Base-by-base conservation (phyloP, 192 early-diverging fungal species). In the Backusella psychrophila region DNA sequence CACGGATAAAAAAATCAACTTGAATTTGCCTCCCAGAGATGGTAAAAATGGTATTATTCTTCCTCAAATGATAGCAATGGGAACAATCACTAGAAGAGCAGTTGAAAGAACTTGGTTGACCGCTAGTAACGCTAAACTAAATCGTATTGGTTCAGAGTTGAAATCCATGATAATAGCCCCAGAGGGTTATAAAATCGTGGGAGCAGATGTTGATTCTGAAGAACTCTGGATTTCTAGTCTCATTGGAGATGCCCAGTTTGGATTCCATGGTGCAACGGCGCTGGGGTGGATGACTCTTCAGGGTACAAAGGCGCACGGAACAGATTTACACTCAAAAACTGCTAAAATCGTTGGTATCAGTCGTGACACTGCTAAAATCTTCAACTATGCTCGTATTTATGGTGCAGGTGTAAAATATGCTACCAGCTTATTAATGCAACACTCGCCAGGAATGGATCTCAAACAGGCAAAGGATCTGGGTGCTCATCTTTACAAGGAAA, bases 201-300 rank as follows among this genome's bases (percentile, higher is more conserved):
- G 98, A 3, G 98, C 98, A 6, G 98, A 99, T 81, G 98, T 99
- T 4, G 98, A 99, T 74, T 93, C 91, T 0, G 94, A 99, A 77
- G 98, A 99, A 82, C 88, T 99, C 31, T 99, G 98, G 98, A 97
- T 99, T 71, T 92, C 95, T 12, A 93, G 94, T 79, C 74, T 98
- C 17, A 90, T 99, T 72, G 96, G 96, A 33, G 98, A 98, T 81
- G 90, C 96, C 23, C 95, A 97, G 85, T 95, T 99, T 78, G 87
- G 92, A 12, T 92, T 93, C 77, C 96, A 98, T 72, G 98, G 98
- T 6, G 92, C 91, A 0, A 96, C 95, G 1, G 95, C 98, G 0
- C 84, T 99, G 36, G 96, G 98, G 3, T 99, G 96, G 91, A 98
- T 99, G 98, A 99, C 95, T 2, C 82, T 99, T 44, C 96, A 99